Base-by-base conservation (phyloP, 768 basidiomycete species). In the Russula earlei region DNA sequence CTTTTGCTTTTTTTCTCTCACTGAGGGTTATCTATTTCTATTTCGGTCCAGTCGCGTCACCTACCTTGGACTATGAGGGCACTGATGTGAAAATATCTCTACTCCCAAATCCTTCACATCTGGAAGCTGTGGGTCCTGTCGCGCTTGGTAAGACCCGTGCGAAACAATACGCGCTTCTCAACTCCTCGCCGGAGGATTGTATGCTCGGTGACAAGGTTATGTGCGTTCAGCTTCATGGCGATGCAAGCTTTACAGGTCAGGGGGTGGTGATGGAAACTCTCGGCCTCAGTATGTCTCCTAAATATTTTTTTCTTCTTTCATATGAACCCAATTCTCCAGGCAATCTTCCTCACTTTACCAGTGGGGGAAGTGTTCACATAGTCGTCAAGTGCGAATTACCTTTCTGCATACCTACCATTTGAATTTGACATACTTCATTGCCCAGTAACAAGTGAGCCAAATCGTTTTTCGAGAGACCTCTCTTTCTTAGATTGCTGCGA, bases 181-280 rank as follows among this genome's bases (percentile, higher is more conserved):
- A 81, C 69, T 78, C 73, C 7, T 84, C 76, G 17, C 63, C 67
- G 8, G 70, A 68, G 10, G 70, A 70, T 17, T 77, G 75, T 49
- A 60, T 64, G 59, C 69, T 79, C 0, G 77, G 88, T 1, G 82
- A 84, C 67, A 79, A 76, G 63, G 93, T 85, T 3, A 84, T 95
- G 81, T 91, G 86, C 59, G 84, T 95, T 0, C 90, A 93, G 64
- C 69, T 96, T 45, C 93, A 95, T 60, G 93, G 93, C 3, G 93
- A 96, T 67, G 91, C 89, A 1, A 90, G 87, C 55, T 94, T 95
- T 65, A 79, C 86, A 0, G 93, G 92, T 0, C 93, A 95, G 67
- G 92, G 93, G 2, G 76, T 95, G 5, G 80, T 93, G 17, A 93
- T 91, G 83, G 93, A 95, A 68, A 77, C 79, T 17, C 74, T 96